These are phyloP conservation scores for Arctostaphylos glauca DNA, from an alignment of 148 eudicot genomes.

Conservation along the genomic window DNA sequence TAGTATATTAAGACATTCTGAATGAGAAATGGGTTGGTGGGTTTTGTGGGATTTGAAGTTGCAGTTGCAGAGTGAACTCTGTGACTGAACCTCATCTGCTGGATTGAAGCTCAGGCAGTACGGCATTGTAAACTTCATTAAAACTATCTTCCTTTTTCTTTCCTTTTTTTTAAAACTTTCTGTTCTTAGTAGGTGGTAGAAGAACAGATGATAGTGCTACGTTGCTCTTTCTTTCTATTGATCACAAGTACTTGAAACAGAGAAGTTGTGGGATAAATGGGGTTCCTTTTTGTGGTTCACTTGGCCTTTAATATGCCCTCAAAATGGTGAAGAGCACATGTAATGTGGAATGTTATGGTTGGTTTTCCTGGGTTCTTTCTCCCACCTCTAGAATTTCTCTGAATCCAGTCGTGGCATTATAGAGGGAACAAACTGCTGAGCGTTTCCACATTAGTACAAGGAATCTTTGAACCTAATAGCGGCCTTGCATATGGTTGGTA, in stretches of 20 bases:
- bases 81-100: background rate
- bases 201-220: background rate
- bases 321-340: background rate
- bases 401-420: background rate
- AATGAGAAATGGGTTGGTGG: constrained; percentile 16
- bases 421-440: background rate
- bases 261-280: background rate
- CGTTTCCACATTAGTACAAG: background rate
- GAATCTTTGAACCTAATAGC: background rate
- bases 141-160: background rate
- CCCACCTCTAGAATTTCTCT: background rate
- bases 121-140: background rate
- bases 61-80: constrained; percentile 12
- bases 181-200: background rate
- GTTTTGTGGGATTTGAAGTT: background rate
- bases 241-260: background rate
- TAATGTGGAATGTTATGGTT: background rate
- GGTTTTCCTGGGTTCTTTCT: background rate
- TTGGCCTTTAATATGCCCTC: background rate
- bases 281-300: background rate
- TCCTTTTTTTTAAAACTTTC: background rate
- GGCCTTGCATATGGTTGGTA: background rate
- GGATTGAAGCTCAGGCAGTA: background rate
- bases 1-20: background rate
- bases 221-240: constrained; percentile 1